Evolutionary conservation across 176 grass and related monocot species (phyloP).

Genomic region (Avena atlantica): DNA sequence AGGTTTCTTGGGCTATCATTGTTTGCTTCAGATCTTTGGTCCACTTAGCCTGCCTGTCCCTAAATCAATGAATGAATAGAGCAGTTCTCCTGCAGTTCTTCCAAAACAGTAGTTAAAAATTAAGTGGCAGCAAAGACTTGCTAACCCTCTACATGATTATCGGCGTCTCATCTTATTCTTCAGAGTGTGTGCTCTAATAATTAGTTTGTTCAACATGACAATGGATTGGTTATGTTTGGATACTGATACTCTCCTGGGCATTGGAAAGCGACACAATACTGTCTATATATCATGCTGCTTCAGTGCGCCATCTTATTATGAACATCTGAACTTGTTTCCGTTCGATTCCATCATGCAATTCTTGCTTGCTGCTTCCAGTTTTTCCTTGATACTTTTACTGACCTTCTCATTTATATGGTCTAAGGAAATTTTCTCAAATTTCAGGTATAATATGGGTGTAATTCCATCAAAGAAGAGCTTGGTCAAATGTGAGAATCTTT

Average conservation of each 20-base stretch:
- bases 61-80: background rate
- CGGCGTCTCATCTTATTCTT: background rate
- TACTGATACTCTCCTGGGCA: background rate
- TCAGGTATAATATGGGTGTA: conserved; percentile 87
- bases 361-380: background rate
- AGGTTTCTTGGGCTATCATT: background rate
- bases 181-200: background rate
- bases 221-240: conserved; percentile 16
- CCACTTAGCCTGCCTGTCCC: background rate
- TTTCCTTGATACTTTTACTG: background rate
- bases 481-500: conserved; percentile 72
- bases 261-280: background rate
- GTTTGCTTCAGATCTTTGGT: background rate
- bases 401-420: conserved; percentile 1
- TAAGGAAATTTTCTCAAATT: conserved; percentile 31
- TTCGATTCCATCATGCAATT: conserved; percentile 1
- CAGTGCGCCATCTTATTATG: background rate
- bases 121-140: background rate
- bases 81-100: background rate
- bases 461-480: conserved; percentile 79
- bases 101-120: background rate
- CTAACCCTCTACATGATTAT: background rate
- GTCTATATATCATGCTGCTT: background rate
- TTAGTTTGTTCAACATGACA: background rate
- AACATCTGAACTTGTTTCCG: too few relatives aligned